Conservation (phyloP, 495 filamentous ascomycete species). For the Daldinia caldariorum region DNA sequence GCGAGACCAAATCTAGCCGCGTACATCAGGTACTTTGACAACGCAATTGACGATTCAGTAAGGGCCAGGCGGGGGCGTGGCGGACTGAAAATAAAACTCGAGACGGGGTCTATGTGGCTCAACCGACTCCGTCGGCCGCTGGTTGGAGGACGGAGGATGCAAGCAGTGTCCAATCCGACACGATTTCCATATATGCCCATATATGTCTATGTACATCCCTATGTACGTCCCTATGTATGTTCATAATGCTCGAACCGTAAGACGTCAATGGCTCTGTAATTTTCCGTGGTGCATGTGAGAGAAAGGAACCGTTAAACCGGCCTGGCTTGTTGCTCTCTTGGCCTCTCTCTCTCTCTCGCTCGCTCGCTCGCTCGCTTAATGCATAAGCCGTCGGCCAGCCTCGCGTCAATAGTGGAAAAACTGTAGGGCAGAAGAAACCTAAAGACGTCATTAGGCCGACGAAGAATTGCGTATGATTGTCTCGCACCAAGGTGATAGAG, state of each 20-base stretch:
- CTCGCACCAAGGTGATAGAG: constrained; percentile 27
- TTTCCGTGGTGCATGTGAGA: constrained; percentile 1
- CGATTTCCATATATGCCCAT: constrained; percentile 18
- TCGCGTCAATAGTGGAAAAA: constrained; percentile 17
- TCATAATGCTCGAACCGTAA: no score
- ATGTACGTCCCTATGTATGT: no score
- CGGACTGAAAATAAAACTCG: constrained; percentile 24
- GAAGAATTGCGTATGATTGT: constrained; percentile 37
- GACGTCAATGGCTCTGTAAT: not conserved
- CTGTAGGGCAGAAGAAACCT: constrained; percentile 43
- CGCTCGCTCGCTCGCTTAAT: constrained; percentile 37
- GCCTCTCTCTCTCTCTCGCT: constrained; percentile 16
- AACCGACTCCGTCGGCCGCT: constrained; percentile 13
- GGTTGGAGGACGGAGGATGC: constrained; percentile 32
- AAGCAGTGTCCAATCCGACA: constrained; percentile 42
- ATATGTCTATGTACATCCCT: not conserved
- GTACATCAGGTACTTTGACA: constrained; percentile 19
- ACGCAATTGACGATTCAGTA: constrained; percentile 43
- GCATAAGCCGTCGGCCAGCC: constrained; percentile 23
- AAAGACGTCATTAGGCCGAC: constrained; percentile 42
- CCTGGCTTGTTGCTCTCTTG: no score
- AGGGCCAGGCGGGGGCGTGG: constrained; percentile 32
- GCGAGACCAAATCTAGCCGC: constrained; percentile 15
- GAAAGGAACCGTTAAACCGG: constrained; percentile 19
- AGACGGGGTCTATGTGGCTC: constrained; percentile 29